phyloP scores from a whole-genome alignment of 441 rosid species.

The Cnidoscolus chayamansa region DNA sequence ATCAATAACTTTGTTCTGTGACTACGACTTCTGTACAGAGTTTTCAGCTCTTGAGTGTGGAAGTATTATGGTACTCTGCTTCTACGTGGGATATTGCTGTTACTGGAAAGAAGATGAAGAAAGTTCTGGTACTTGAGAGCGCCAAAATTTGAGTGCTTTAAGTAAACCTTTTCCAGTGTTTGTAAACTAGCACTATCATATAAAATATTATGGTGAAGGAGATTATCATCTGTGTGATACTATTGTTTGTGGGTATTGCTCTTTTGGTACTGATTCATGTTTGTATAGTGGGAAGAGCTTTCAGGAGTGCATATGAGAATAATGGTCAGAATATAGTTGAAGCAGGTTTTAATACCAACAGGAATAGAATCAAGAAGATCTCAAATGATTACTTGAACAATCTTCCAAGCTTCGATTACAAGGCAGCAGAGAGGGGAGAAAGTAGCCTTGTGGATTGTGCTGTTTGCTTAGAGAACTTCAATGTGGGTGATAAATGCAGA shows the following conservation, averaged over 20 bases:
- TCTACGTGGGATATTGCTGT: no score
- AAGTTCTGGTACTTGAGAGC: background rate
- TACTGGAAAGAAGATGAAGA: background rate
- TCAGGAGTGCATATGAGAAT: conserved; percentile 24
- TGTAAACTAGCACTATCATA: background rate
- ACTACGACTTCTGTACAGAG: background rate
- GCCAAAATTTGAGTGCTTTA: no score
- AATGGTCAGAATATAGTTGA: conserved; percentile 16
- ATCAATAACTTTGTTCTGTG: no score
- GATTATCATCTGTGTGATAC: conserved; percentile 27
- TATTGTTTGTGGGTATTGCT: conserved; percentile 35
- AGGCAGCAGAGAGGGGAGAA: conserved; percentile 18
- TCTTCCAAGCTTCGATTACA: conserved; percentile 42
- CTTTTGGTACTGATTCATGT: conserved; percentile 39
- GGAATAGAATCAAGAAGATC: conserved; percentile 19
- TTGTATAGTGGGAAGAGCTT: conserved; percentile 37
- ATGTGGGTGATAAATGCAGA: conserved; percentile 37
- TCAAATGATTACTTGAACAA: conserved; percentile 35
- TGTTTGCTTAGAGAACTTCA: conserved; percentile 41
- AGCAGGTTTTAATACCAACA: background rate
- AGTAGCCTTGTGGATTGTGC: conserved; percentile 33
- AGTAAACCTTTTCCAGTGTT: conserved; percentile 1
- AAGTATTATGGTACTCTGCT: background rate
- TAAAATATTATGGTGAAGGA: conserved; percentile 26
- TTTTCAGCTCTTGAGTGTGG: background rate